Evolutionary conservation across 352 stramenopile species (phyloP).

Genomic region (Sclerospora graminicola): DNA sequence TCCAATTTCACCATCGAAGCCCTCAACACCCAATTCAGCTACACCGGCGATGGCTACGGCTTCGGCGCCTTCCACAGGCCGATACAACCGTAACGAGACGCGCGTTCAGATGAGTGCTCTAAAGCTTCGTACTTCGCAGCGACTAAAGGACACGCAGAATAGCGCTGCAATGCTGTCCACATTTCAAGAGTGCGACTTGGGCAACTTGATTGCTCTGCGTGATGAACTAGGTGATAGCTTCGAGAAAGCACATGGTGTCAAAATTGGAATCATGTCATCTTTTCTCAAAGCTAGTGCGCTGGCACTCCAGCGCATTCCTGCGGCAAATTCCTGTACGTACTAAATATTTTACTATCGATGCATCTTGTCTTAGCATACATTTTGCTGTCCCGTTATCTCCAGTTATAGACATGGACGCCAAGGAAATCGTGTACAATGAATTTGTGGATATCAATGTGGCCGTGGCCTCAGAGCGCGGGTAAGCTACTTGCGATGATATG

Average conservation of each 20-base stretch:
- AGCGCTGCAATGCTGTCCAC: slow-evolving; percentile 97
- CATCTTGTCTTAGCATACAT: slow-evolving; percentile 2
- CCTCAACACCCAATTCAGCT: slow-evolving; percentile 18
- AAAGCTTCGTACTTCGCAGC: slow-evolving; percentile 90
- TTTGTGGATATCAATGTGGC: slow-evolving; percentile 98
- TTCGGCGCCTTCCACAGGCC: slow-evolving; percentile 9
- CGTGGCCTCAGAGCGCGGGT: slow-evolving; percentile 90
- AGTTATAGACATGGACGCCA: slow-evolving; percentile 96
- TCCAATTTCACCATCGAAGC: slow-evolving; percentile 12
- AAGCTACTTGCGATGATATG: slow-evolving; percentile 3
- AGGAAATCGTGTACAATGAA: slow-evolving; percentile 98
- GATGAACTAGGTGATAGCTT: slow-evolving; percentile 90
- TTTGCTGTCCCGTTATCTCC: neutral
- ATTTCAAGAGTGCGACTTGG: slow-evolving; percentile 98
- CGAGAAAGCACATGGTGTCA: slow-evolving; percentile 94
- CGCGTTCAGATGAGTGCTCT: slow-evolving; percentile 94
- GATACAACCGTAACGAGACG: slow-evolving; percentile 61
- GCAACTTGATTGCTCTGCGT: slow-evolving; percentile 90
- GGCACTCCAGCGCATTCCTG: slow-evolving; percentile 88
- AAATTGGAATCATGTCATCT: slow-evolving; percentile 97
- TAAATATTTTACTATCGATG: neutral
- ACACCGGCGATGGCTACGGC: slow-evolving; percentile 17
- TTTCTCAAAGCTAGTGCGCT: slow-evolving; percentile 95
- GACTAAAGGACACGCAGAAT: slow-evolving; percentile 98
- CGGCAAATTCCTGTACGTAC: slow-evolving; percentile 92